Percentiles rank a stretch among this genome's conserved stretches.
These are phyloP conservation scores for Sugiyamaella japonica DNA, from an alignment of 1,139 yeast species.

Conservation along the genomic window DNA sequence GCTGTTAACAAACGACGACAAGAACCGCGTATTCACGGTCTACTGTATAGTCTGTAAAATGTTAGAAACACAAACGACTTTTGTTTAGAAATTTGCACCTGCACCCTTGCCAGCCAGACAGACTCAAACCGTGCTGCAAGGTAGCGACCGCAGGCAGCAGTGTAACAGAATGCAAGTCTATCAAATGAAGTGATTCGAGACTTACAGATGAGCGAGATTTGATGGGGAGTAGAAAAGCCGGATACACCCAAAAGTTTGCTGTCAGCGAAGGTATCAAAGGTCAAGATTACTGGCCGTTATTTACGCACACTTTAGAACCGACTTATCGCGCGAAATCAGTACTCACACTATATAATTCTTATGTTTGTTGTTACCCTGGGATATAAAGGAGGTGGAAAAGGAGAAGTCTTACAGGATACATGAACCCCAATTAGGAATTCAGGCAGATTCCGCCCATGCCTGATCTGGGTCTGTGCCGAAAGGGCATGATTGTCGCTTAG, in stretches of 20 bases:
- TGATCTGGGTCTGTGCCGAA: not conserved
- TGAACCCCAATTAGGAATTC: conserved; percentile 1
- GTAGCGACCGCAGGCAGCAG: too few species aligned
- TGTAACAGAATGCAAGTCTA: too few species aligned
- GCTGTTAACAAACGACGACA: not conserved
- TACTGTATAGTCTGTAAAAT: not conserved
- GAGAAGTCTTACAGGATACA: conserved; percentile 5
- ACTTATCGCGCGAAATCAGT: too few species aligned
- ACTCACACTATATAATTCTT: not conserved
- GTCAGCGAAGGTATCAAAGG: too few species aligned
- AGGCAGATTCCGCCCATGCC: not conserved
- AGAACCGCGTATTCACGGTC: not conserved
- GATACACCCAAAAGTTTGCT: too few species aligned
- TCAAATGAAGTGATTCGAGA: too few species aligned
- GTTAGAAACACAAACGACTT: not conserved
- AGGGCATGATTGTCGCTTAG: not conserved
- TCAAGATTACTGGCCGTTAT: too few species aligned
- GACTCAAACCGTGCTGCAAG: too few species aligned
- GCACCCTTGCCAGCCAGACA: too few species aligned
- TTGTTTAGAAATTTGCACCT: not conserved
- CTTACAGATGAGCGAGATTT: too few species aligned
- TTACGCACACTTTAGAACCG: too few species aligned
- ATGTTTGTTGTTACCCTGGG: not conserved
- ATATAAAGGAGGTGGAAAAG: conserved; percentile 8
- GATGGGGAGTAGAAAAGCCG: too few species aligned